Base-by-base conservation (phyloP, 352 stramenopile genomes). In the Phytophthora tentaculata region DNA sequence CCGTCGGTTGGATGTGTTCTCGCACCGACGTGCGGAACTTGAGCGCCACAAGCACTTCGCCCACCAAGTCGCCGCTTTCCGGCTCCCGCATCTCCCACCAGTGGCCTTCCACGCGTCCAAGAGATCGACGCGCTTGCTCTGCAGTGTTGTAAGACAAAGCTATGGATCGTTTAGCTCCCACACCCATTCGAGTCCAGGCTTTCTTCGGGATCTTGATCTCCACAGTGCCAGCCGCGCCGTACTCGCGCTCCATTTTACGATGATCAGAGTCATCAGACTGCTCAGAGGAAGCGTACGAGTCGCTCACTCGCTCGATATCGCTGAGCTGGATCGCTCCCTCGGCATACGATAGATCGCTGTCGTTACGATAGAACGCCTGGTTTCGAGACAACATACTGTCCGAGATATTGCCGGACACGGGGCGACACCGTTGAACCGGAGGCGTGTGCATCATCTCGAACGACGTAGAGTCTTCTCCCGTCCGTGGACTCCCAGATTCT, bases 161-260 rank as follows among this genome's bases (percentile, higher is more conserved):
- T 53, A 93, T 90, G 0, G 87, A 93, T 26, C 82, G 75, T 26
- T 89, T 85, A 17, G 80, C 80, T 2, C 79, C 77, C 7, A 91
- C 82, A 6, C 84, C 84, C 39, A 92, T 77, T 16, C 85, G 78
- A 19, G 84, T 83, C 88, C 88, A 96, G 14, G 87, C 86, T 70
- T 94, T 94, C 49, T 88, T 90, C 19, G 88, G 88, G 39, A 96
- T 88, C 44, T 85, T 88, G 60, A 96, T 96, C 43, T 94, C 84
- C 2, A 94, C 76, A n/a, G 80, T 70, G 4, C 81, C 86, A 13
- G 83, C 76, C 2, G 79, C 69, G 14, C 69, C 72, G 22, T 82
- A 61, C 3, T 74, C 72, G 0, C 66, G 56, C 0, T 74, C 59
- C 20, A 73, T 79, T 39, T 75, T 73, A 23, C 44, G 61, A 47